Evolutionary conservation across 805 yeast species (phyloP).

Genomic region (Sugiyamaella smithiae): DNA sequence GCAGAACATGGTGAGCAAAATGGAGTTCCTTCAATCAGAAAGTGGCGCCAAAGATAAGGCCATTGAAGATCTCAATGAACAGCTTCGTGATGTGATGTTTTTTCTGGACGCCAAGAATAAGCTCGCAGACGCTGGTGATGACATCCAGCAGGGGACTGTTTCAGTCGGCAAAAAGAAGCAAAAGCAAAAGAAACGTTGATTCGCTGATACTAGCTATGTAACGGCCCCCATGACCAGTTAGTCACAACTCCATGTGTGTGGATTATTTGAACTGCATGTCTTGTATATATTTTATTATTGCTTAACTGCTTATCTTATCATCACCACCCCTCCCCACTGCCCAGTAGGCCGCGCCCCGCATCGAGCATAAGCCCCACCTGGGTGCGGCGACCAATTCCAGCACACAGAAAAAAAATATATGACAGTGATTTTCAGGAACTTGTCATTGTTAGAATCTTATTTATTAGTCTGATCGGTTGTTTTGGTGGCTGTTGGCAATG

Average conservation of each 20-base stretch:
- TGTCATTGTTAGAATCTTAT: not conserved
- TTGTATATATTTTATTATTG: too few species aligned
- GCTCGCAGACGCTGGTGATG: slow-evolving; percentile 67
- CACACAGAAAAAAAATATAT: too few species aligned
- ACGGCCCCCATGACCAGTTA: too few species aligned
- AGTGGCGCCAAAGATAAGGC: slow-evolving; percentile 20
- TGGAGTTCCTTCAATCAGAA: slow-evolving; percentile 37
- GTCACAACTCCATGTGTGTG: too few species aligned
- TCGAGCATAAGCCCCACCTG: too few species aligned
- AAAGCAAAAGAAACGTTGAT: slow-evolving; percentile 4
- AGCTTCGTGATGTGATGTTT: slow-evolving; percentile 68
- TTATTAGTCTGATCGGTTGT: not conserved
- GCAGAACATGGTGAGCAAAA: slow-evolving; percentile 40
- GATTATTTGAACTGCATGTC: too few species aligned
- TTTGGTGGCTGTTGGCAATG: too few species aligned
- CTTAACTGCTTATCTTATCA: too few species aligned
- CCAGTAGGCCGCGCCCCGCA: too few species aligned
- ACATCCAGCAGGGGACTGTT: slow-evolving; percentile 61
- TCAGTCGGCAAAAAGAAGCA: slow-evolving; percentile 16
- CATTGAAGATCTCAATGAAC: slow-evolving; percentile 31
- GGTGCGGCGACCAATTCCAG: too few species aligned
- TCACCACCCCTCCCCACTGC: too few species aligned
- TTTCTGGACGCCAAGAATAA: slow-evolving; percentile 70
- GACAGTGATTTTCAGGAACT: too few species aligned
- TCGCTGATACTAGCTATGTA: not conserved